Percentiles rank a stretch among this genome's conserved stretches.
Evolutionary conservation across 495 filamentous ascomycete genomes (phyloP).

Genomic region (Cryomyces minteri): DNA sequence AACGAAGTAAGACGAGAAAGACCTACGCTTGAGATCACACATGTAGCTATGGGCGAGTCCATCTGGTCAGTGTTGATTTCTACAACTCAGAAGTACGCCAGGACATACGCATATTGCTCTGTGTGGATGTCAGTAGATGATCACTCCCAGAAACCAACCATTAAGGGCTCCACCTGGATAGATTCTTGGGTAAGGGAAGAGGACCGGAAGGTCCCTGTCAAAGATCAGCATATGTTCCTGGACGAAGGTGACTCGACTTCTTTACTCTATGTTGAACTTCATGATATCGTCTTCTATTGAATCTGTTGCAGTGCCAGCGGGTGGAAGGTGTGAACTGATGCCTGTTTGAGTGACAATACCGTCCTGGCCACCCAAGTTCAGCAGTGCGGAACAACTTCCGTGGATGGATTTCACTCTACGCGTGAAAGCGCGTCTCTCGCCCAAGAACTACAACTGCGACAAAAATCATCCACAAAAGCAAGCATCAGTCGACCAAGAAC

Average conservation of each 20-base stretch:
- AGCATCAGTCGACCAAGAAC: background rate
- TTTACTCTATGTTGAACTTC: conserved; percentile 93
- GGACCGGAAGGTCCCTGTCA: conserved; percentile 66
- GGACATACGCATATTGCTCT: conserved; percentile 76
- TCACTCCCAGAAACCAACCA: conserved; percentile 1
- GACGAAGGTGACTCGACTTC: conserved; percentile 1
- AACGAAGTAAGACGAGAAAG: background rate
- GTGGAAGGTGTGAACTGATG: too few species aligned
- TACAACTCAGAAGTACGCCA: background rate
- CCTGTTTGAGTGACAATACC: too few species aligned
- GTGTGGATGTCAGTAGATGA: background rate
- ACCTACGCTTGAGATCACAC: conserved; percentile 80
- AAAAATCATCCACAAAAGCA: background rate
- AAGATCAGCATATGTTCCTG: conserved; percentile 8
- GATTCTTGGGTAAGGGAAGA: conserved; percentile 94
- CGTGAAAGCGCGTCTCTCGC: too few species aligned
- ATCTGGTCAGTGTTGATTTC: background rate
- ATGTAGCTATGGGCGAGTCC: conserved; percentile 46
- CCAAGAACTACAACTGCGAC: too few species aligned
- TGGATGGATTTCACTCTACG: too few species aligned
- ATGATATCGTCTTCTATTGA: conserved; percentile 24
- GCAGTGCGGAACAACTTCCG: too few species aligned
- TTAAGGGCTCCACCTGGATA: conserved; percentile 48
- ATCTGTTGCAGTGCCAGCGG: too few species aligned
- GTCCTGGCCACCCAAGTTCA: too few species aligned